Evolutionary conservation across 1,139 yeast species (phyloP).

Genomic region (Pichia sp.): DNA sequence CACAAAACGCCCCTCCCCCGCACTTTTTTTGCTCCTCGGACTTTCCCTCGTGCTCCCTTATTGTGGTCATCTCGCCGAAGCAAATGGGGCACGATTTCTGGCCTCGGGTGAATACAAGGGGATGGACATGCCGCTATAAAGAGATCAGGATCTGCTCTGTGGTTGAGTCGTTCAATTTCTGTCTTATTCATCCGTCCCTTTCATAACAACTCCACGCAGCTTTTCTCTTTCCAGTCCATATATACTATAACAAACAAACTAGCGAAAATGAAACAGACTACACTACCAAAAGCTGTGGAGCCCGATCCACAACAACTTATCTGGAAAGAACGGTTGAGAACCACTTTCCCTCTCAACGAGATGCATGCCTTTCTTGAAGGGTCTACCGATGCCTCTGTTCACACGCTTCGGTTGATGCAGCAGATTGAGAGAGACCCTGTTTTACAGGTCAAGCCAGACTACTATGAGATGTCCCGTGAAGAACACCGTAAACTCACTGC

Average conservation of each 20-base stretch:
- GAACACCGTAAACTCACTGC: constrained; percentile 46
- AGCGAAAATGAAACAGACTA: constrained; percentile 21
- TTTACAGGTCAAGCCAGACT: constrained; percentile 37
- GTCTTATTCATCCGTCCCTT: neutral
- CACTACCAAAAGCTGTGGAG: constrained; percentile 24
- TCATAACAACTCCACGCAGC: too few species aligned
- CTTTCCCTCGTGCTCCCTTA: neutral
- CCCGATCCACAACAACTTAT: constrained; percentile 42
- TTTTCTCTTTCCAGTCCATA: too few species aligned
- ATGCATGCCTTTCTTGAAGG: constrained; percentile 51
- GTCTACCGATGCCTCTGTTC: constrained; percentile 36
- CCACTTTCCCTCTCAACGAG: constrained; percentile 39
- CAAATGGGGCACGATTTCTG: neutral
- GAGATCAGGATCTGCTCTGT: neutral
- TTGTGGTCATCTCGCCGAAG: neutral
- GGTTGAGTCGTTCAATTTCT: neutral
- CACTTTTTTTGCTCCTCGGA: neutral
- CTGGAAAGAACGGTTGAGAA: constrained; percentile 36
- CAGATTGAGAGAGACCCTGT: constrained; percentile 51
- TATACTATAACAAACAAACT: neutral
- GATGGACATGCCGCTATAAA: neutral
- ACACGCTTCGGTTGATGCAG: constrained; percentile 37
- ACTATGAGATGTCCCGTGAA: constrained; percentile 40
- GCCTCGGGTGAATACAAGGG: constrained; percentile 1
- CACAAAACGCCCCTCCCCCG: neutral